Evolutionary conservation across 2,329 filamentous ascomycete genomes (phyloP), one percentile per base, ranked within the genome.

Genomic region (Fusarium chaquense): DNA sequence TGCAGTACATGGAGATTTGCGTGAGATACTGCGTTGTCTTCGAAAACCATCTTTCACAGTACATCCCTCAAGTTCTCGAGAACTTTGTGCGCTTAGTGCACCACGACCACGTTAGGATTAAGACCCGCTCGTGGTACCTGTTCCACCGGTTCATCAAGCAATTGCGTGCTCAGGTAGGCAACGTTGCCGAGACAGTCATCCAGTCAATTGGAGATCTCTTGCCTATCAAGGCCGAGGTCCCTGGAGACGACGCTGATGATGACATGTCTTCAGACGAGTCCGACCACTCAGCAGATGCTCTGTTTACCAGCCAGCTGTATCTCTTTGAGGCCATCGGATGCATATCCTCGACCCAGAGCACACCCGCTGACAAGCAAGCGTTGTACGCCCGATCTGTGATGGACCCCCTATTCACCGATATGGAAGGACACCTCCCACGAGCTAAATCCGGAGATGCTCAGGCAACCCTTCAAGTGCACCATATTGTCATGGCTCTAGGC

Each of bases 1-100:
- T 99, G 24, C 94, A 98, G 81, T 99, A 97, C 77, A 98, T 99
- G 94, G 96, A 99, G 79, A 97, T 97, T 36, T 97, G 94, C 78
- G 94, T 97, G 58, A 91, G 96, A 52, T 99, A 99, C 81, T 93
- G 91, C 77, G 88, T 90, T 30, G 97, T 98, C 79, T 98, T 99
- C 77, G 94, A 98, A 76, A 89, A 89, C 58, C 92, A 97, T 76
- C 86, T 65, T 90, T 32, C 85, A 11, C 62, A 91, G 24, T 90
- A 93, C 65, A 97, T 98, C 51, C 93, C 93, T 3, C 91, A 90
- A 69, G 93, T 96, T 2, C 85, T 99, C 43, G 94, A 98, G 76
- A 94, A 91, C 76, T 98, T 99, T 79, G 93, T 99, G 46, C 89
- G 90, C 15, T 87, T 98, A 49, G 93, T 96, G 5, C 97, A 98